These are phyloP conservation scores for Talaromyces sp. DNA, from an alignment of 2,329 filamentous ascomycete genomes.

Conservation along the genomic window DNA sequence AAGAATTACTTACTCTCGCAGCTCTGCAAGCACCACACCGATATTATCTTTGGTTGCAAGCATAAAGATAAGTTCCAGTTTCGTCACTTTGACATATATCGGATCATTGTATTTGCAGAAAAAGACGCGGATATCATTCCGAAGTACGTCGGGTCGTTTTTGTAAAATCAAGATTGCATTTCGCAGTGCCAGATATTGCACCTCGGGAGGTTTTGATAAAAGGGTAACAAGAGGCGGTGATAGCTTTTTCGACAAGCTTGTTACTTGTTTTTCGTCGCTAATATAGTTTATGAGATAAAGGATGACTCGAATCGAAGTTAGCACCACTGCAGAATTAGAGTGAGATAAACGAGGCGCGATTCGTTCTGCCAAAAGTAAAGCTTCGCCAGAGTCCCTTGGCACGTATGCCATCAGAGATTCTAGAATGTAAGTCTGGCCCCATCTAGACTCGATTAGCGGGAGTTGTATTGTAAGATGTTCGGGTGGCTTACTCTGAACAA, in stretches of 20 bases:
- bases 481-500: slow-evolving; percentile 76
- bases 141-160: slow-evolving; percentile 82
- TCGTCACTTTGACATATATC: slow-evolving; percentile 99
- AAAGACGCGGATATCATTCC: slow-evolving; percentile 96
- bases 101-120: slow-evolving; percentile 99
- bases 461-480: background rate
- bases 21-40: slow-evolving; percentile 85
- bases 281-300: slow-evolving; percentile 99
- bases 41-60: slow-evolving; percentile 94
- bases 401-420: slow-evolving; percentile 98
- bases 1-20: slow-evolving; percentile 66
- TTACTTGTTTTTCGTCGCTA: slow-evolving; percentile 81
- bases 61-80: slow-evolving; percentile 98
- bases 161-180: slow-evolving; percentile 94
- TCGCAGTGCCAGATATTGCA: slow-evolving; percentile 92
- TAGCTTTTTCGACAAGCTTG: slow-evolving; percentile 81
- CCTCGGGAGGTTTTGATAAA: slow-evolving; percentile 91
- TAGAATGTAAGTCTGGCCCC: slow-evolving; percentile 97
- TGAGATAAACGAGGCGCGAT: slow-evolving; percentile 95
- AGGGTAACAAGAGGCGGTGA: slow-evolving; percentile 93
- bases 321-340: slow-evolving; percentile 91
- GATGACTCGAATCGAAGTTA: slow-evolving; percentile 94
- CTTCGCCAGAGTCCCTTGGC: slow-evolving; percentile 84
- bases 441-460: slow-evolving; percentile 51
- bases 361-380: slow-evolving; percentile 82